Evolutionary conservation across 2,329 filamentous ascomycete genomes (phyloP), one percentile per base, ranked within the genome.

Genomic region (Fusarium foetens): DNA sequence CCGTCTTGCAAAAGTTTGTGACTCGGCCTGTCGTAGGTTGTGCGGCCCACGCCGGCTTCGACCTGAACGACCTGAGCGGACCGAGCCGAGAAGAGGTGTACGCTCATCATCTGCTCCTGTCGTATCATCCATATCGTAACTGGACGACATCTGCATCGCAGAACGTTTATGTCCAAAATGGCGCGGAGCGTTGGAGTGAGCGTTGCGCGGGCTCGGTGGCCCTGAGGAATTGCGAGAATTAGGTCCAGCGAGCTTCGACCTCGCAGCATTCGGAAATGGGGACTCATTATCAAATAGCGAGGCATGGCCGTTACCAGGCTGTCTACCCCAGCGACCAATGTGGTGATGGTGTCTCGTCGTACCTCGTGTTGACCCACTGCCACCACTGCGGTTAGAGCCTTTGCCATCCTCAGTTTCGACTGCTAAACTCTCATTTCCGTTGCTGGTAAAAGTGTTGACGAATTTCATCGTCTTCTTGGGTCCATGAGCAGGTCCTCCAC

Each of bases 391-490:
- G 27, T 86, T 89, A 61, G 71, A 74, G 43, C 90, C 89, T 71
- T 89, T 89, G 21, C 91, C 91, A 58, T 91, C 90, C 63, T 92
- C 89, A 23, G 94, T 92, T 53, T 87, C 91, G 54, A 91, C 75
- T 16, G 80, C 87, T 25, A 83, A 71, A 64, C 80, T 84, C 38
- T 89, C 87, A 51, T 82, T 86, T 42, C 83, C 84, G 70, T 88
- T 89, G 71, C 87, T 90, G 72, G 86, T 91, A 81, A 93, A 94
- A 3, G 92, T 90, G 80, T 94, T 95, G 64, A 93, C 93, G 79
- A 98, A 98, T 78, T 98, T 98, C 94, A 97, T 98, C 82, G 92
- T 97, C 84, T 94, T 94, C 83, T 97, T 98, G 25, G 82, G 80
- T 7, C 78, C 80, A 29, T 81, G 81, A 3, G 81, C 77, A 57